These are phyloP conservation scores for Leptomonas seymouri DNA, from an alignment of 208 protist genomes.

Conservation along the genomic window DNA sequence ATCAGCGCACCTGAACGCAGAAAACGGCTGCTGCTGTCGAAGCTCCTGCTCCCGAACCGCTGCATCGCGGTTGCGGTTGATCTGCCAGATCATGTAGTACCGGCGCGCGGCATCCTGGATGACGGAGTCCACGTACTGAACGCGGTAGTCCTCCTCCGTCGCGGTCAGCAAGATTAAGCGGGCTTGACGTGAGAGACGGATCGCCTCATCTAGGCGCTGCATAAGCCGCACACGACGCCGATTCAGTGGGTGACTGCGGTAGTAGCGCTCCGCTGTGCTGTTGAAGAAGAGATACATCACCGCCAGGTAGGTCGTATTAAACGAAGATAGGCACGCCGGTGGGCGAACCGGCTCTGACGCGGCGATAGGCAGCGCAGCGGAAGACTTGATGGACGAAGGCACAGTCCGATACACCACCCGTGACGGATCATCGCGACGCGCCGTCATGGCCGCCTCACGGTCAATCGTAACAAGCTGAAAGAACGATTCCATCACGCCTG, in stretches of 20 bases:
- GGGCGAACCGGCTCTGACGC: neutral
- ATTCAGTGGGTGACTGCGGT: constrained; percentile 38
- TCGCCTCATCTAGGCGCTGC: constrained; percentile 34
- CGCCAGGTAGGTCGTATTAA: constrained; percentile 16
- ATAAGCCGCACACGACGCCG: constrained; percentile 31
- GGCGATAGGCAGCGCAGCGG: neutral
- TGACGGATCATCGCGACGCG: neutral
- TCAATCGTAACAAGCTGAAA: constrained; percentile 24
- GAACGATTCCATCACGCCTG: constrained; percentile 11
- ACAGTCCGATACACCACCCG: constrained; percentile 1
- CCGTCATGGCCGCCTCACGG: constrained; percentile 16
- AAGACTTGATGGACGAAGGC: neutral
- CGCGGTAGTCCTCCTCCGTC: constrained; percentile 36
- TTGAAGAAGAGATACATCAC: constrained; percentile 49
- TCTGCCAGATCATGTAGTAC: constrained; percentile 27
- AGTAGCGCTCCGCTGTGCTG: constrained; percentile 42
- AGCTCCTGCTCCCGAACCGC: neutral
- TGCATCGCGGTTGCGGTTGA: constrained; percentile 12
- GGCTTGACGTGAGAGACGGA: constrained; percentile 39
- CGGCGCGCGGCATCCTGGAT: constrained; percentile 33
- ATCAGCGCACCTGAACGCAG: neutral
- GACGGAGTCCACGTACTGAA: constrained; percentile 36
- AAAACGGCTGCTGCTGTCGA: constrained; percentile 14
- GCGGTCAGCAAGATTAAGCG: constrained; percentile 41
- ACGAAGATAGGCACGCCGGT: neutral